These are phyloP conservation scores for Diutina ranongensis DNA, from an alignment of 1,139 yeast species.

Conservation along the genomic window DNA sequence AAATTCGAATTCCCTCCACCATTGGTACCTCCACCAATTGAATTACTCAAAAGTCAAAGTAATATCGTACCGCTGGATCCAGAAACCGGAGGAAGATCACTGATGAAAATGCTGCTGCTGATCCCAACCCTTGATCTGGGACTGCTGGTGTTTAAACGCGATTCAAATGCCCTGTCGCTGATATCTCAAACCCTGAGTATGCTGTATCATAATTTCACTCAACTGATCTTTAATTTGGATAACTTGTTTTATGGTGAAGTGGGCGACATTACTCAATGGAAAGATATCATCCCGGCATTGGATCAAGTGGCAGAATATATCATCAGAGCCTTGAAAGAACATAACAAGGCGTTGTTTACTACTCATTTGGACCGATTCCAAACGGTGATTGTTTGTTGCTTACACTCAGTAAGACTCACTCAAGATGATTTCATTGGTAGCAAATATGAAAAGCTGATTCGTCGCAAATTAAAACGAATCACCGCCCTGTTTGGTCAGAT, in stretches of 20 bases:
- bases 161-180: constrained; percentile 25
- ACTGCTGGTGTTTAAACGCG: constrained; percentile 26
- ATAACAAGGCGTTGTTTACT: constrained; percentile 38
- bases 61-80: background rate
- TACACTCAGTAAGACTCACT: constrained; percentile 40
- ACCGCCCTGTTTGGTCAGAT: constrained; percentile 46
- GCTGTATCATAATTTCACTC: constrained; percentile 30
- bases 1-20: constrained; percentile 21
- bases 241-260: constrained; percentile 44
- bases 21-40: background rate
- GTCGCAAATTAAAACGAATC: constrained; percentile 37
- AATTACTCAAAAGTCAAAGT: background rate
- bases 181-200: constrained; percentile 17
- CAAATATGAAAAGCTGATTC: constrained; percentile 33
- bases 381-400: constrained; percentile 33
- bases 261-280: constrained; percentile 50
- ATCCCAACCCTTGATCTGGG: constrained; percentile 7
- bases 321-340: constrained; percentile 35
- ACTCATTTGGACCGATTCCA: constrained; percentile 42
- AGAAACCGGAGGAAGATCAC: background rate
- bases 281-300: constrained; percentile 35
- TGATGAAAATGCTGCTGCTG: background rate
- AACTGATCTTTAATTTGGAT: constrained; percentile 30
- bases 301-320: constrained; percentile 34
- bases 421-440: constrained; percentile 37